phyloP scores from a whole-genome alignment of 2,329 filamentous ascomycete species.

The Cladosporium oxysporum region DNA sequence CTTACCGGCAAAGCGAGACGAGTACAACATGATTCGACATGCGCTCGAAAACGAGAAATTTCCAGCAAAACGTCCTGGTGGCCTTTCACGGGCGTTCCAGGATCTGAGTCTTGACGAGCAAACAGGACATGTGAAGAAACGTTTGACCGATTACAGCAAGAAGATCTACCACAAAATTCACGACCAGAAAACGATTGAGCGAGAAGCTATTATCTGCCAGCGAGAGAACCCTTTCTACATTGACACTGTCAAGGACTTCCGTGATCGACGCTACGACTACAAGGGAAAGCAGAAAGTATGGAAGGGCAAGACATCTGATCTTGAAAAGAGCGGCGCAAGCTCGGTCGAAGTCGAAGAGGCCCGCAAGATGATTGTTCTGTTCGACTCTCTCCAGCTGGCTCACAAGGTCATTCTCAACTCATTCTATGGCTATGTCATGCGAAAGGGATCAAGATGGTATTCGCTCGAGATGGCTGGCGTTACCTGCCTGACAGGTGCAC shows the following conservation, averaged over 20 bases:
- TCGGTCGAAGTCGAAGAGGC: constrained; percentile 81
- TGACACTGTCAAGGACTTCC: constrained; percentile 91
- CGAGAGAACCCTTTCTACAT: constrained; percentile 98
- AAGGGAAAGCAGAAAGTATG: constrained; percentile 97
- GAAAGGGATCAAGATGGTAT: constrained; percentile 98
- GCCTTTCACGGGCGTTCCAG: constrained; percentile 72
- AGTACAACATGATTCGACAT: constrained; percentile 98
- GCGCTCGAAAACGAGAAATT: constrained; percentile 91
- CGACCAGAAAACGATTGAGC: constrained; percentile 86
- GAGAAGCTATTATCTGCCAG: constrained; percentile 97
- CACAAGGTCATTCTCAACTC: constrained; percentile 99
- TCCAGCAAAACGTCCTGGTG: constrained; percentile 73
- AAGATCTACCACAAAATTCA: constrained; percentile 99
- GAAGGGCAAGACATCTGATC: constrained; percentile 90
- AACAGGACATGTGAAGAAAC: constrained; percentile 75
- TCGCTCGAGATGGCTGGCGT: constrained; percentile 99
- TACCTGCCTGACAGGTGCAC: constrained; percentile 92
- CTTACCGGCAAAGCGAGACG: constrained; percentile 89
- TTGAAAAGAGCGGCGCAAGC: constrained; percentile 80
- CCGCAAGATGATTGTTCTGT: constrained; percentile 98
- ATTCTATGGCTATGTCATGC: constrained; percentile 99
- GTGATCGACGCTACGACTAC: constrained; percentile 96
- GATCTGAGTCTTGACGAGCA: constrained; percentile 83
- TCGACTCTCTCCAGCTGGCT: constrained; percentile 91
- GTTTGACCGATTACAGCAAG: constrained; percentile 88